These are phyloP conservation scores for Xylaria hypoxylon DNA, from an alignment of 2,329 filamentous ascomycete genomes.

Conservation along the genomic window DNA sequence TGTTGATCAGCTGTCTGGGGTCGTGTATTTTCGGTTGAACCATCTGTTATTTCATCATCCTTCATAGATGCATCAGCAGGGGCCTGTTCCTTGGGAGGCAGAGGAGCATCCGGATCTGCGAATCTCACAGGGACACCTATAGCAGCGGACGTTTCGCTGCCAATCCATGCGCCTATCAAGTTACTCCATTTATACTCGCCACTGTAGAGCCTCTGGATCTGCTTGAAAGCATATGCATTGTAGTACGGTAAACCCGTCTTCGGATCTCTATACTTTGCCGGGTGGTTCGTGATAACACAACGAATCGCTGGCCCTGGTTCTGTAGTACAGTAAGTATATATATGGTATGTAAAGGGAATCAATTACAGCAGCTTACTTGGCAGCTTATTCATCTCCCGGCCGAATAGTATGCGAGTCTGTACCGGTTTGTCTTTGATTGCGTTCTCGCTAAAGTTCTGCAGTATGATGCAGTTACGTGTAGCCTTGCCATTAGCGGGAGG, in stretches of 20 bases:
- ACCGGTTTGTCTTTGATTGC: slow-evolving; percentile 67
- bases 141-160: slow-evolving; percentile 72
- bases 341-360: neutral
- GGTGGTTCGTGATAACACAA: slow-evolving; percentile 85
- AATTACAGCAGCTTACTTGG: slow-evolving; percentile 58
- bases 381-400: slow-evolving; percentile 68
- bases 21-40: slow-evolving; percentile 19
- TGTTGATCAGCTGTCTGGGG: neutral
- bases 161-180: slow-evolving; percentile 85
- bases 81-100: slow-evolving; percentile 45
- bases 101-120: slow-evolving; percentile 55
- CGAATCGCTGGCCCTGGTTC: slow-evolving; percentile 65
- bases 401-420: slow-evolving; percentile 70
- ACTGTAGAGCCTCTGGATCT: slow-evolving; percentile 78
- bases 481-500: slow-evolving; percentile 62
- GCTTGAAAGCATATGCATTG: slow-evolving; percentile 82
- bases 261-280: slow-evolving; percentile 86
- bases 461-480: slow-evolving; percentile 68
- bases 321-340: slow-evolving; percentile 47
- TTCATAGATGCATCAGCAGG: slow-evolving; percentile 30
- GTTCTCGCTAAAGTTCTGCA: slow-evolving; percentile 69
- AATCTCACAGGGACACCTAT: slow-evolving; percentile 86
- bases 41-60: slow-evolving; percentile 21
- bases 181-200: slow-evolving; percentile 86
- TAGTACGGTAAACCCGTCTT: slow-evolving; percentile 84